Conservation (phyloP, 495 filamentous ascomycete species). For the Xylaria bambusicola region DNA sequence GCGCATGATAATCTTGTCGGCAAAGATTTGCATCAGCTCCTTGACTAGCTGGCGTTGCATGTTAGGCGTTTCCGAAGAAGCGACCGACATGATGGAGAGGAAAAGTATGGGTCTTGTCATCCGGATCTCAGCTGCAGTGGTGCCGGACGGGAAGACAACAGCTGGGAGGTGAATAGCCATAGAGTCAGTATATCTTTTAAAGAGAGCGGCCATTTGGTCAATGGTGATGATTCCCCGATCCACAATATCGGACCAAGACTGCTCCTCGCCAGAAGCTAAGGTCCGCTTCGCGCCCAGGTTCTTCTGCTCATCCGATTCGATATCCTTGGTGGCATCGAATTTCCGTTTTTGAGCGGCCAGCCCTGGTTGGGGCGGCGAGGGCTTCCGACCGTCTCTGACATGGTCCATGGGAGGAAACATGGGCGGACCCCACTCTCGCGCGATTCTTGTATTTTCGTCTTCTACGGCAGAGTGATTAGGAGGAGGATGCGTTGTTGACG, state of each 20-base stretch:
- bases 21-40: slow-evolving; percentile 72
- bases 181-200: slow-evolving; percentile 65
- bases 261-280: slow-evolving; percentile 26
- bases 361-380: slow-evolving; percentile 34
- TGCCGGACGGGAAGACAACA: slow-evolving; percentile 71
- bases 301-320: slow-evolving; percentile 14
- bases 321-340: slow-evolving; percentile 31
- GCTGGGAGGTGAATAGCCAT: slow-evolving; percentile 75
- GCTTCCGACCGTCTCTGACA: slow-evolving; percentile 25
- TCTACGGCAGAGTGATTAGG: background rate
- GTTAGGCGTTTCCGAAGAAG: slow-evolving; percentile 61
- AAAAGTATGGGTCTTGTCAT: slow-evolving; percentile 76
- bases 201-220: slow-evolving; percentile 63
- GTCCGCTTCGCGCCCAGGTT: background rate
- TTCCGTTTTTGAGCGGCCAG: slow-evolving; percentile 54
- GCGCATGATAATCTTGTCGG: slow-evolving; percentile 70
- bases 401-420: slow-evolving; percentile 22
- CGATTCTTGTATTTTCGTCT: background rate
- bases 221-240: slow-evolving; percentile 68
- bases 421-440: slow-evolving; percentile 32
- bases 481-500: slow-evolving; percentile 25
- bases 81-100: slow-evolving; percentile 73
- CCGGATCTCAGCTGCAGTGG: slow-evolving; percentile 67
- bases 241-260: slow-evolving; percentile 60
- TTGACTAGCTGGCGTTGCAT: slow-evolving; percentile 63